Conservation (phyloP, 2,329 filamentous ascomycete species). For the Ceratocystis harringtonii region DNA sequence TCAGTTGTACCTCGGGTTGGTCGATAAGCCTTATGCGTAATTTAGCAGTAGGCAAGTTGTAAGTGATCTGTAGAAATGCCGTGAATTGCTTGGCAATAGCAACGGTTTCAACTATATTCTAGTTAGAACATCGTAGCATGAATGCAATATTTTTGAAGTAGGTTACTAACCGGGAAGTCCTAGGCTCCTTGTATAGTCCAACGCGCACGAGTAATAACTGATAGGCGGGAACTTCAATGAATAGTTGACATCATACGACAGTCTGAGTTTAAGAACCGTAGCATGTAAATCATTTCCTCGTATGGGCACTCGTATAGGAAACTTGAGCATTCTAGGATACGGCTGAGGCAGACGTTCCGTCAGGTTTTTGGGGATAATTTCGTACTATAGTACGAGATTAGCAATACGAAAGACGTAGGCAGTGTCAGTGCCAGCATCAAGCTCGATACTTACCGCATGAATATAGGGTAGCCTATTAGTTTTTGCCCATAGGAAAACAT, state of each 20-base stretch:
- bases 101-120: slow-evolving; percentile 19
- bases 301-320: slow-evolving; percentile 28
- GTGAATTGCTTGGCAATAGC: slow-evolving; percentile 10
- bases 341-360: slow-evolving; percentile 43
- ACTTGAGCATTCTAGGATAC: slow-evolving; percentile 46
- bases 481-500: slow-evolving; percentile 54
- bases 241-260: slow-evolving; percentile 52
- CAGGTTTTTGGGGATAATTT: slow-evolving; percentile 49
- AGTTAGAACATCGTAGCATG: not conserved
- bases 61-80: slow-evolving; percentile 4
- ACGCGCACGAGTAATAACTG: slow-evolving; percentile 53
- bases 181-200: slow-evolving; percentile 55
- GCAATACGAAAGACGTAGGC: slow-evolving; percentile 2
- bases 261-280: slow-evolving; percentile 44
- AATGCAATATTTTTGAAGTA: not conserved
- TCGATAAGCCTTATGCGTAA: slow-evolving; percentile 26
- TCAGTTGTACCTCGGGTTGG: slow-evolving; percentile 60
- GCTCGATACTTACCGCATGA: slow-evolving; percentile 39
- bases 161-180: slow-evolving; percentile 51
- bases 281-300: slow-evolving; percentile 47
- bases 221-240: slow-evolving; percentile 57
- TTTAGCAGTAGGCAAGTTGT: slow-evolving; percentile 9
- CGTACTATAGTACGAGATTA: slow-evolving; percentile 31
- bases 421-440: not conserved
- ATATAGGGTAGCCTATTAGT: slow-evolving; percentile 57